phyloP scores from a whole-genome alignment of 495 filamentous ascomycete genomes.

The Xylaria sp. region DNA sequence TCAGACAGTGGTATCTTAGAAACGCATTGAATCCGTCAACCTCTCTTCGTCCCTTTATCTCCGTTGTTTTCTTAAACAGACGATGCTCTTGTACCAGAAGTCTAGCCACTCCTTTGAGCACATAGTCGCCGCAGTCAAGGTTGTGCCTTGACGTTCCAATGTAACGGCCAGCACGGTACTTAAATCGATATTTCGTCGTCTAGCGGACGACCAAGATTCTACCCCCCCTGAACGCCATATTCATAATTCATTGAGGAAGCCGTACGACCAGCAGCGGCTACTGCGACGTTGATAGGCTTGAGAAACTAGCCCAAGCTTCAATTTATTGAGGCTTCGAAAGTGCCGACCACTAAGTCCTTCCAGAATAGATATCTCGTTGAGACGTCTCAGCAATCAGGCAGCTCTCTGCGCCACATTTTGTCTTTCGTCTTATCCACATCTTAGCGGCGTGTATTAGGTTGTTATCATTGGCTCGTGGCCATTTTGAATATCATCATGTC shows the following conservation, averaged over 20 bases:
- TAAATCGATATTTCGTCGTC: neutral
- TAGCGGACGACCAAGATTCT: neutral
- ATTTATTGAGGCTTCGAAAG: neutral
- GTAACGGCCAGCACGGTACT: neutral
- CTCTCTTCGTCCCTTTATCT: neutral
- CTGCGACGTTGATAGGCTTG: neutral
- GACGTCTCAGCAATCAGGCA: neutral
- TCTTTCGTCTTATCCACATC: neutral
- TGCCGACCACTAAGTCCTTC: neutral
- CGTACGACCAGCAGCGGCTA: no score
- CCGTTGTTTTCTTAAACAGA: neutral
- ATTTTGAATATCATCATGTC: constrained; percentile 38
- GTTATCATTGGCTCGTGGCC: constrained; percentile 69
- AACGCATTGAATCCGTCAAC: neutral
- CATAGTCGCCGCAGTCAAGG: neutral
- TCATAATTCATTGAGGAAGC: constrained; percentile 8
- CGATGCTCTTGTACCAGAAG: neutral
- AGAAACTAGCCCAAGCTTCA: neutral
- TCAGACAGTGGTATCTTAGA: constrained; percentile 35
- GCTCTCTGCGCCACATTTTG: neutral
- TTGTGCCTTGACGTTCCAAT: neutral
- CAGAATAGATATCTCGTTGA: neutral
- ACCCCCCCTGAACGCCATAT: constrained; percentile 1
- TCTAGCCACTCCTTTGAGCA: neutral
- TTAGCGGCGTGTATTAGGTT: constrained; percentile 35